Conservation (phyloP, 1,284 basidiomycete genomes). For the Takashimella tepidaria region DNA sequence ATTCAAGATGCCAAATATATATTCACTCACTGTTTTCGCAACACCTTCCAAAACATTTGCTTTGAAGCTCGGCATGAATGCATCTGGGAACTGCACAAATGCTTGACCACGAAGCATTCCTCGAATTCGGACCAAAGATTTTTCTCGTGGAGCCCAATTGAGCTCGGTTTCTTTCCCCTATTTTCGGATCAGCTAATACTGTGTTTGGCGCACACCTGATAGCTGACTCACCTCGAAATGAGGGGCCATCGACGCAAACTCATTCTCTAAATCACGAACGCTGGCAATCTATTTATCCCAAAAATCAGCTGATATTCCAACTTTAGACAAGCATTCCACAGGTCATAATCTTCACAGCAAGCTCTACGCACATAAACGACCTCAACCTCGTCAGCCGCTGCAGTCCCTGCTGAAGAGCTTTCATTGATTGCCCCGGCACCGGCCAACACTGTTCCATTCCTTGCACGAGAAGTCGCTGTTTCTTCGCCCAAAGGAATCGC, state of each 20-base stretch:
- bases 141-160: slow-evolving; percentile 87
- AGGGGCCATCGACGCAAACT: slow-evolving; percentile 71
- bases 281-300: slow-evolving; percentile 80
- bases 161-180: slow-evolving; percentile 94
- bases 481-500: slow-evolving; percentile 50
- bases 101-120: slow-evolving; percentile 88
- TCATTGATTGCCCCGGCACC: neutral
- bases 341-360: neutral
- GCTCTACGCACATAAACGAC: slow-evolving; percentile 62
- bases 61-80: slow-evolving; percentile 70
- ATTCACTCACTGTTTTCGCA: slow-evolving; percentile 69
- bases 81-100: slow-evolving; percentile 64
- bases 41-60: slow-evolving; percentile 73
- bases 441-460: slow-evolving; percentile 47
- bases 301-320: slow-evolving; percentile 3
- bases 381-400: slow-evolving; percentile 54
- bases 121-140: slow-evolving; percentile 69
- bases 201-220: neutral
- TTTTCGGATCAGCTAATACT: slow-evolving; percentile 8
- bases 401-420: slow-evolving; percentile 31
- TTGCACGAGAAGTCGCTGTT: slow-evolving; percentile 58
- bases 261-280: slow-evolving; percentile 73
- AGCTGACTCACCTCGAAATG: slow-evolving; percentile 63
- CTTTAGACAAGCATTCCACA: slow-evolving; percentile 2
- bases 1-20: neutral